These are phyloP conservation scores for Neofusicoccum ribis DNA, from an alignment of 2,329 filamentous ascomycete genomes.

Conservation along the genomic window DNA sequence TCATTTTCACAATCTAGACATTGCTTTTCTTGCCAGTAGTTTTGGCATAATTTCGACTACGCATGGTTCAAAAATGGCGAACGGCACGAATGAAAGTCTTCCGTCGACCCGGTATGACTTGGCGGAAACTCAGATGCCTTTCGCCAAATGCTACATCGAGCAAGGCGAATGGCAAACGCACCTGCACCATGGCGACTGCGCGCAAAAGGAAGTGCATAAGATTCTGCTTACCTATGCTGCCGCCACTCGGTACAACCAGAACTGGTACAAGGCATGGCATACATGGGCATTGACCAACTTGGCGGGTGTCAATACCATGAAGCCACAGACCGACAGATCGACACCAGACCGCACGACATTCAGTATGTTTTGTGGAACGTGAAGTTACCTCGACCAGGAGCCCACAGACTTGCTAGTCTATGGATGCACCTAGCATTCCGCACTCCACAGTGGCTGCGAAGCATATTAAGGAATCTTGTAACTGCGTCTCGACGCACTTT, in stretches of 20 bases:
- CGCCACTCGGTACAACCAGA: slow-evolving; percentile 89
- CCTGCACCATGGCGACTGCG: slow-evolving; percentile 85
- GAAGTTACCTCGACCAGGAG: no score
- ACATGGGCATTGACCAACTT: slow-evolving; percentile 98
- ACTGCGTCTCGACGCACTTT: no score
- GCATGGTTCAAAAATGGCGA: slow-evolving; percentile 25
- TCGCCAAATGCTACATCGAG: slow-evolving; percentile 93
- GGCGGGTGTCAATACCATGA: slow-evolving; percentile 86
- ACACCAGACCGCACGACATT: slow-evolving; percentile 40
- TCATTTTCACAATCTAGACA: no score
- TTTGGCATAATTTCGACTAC: slow-evolving; percentile 35
- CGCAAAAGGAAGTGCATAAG: slow-evolving; percentile 74
- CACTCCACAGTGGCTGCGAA: no score
- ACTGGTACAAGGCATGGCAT: slow-evolving; percentile 99
- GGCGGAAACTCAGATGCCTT: slow-evolving; percentile 64
- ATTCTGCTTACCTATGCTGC: slow-evolving; percentile 91
- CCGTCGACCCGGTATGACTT: slow-evolving; percentile 37
- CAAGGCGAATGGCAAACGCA: slow-evolving; percentile 95
- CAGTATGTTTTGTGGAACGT: no score
- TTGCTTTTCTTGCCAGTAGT: no score
- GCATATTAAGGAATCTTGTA: no score
- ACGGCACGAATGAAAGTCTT: slow-evolving; percentile 31
- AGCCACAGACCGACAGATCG: slow-evolving; percentile 64
- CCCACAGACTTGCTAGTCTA: no score
- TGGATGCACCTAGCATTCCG: no score